Percentiles rank a stretch among this genome's conserved stretches.
Conservation (phyloP, 306 rosid species). For the Prunus persica region DNA sequence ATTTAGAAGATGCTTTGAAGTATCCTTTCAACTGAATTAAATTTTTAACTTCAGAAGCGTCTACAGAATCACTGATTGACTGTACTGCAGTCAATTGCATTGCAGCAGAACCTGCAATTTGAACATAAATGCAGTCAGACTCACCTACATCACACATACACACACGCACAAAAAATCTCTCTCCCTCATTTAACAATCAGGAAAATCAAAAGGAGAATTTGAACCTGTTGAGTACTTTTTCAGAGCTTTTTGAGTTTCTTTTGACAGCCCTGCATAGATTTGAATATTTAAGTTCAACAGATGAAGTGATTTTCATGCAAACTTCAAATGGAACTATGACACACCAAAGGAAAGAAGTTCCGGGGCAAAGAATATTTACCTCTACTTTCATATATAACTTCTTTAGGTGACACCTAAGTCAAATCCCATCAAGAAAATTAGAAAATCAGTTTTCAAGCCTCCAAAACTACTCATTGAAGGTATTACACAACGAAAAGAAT, state of each 20-base stretch:
- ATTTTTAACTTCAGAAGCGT: slow-evolving; percentile 57
- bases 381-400: slow-evolving; percentile 69
- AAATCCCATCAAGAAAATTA: slow-evolving; percentile 29
- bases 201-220: not conserved
- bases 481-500: slow-evolving; percentile 17
- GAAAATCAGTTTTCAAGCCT: slow-evolving; percentile 18
- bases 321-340: slow-evolving; percentile 12
- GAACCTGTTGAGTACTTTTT: slow-evolving; percentile 80
- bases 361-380: slow-evolving; percentile 43
- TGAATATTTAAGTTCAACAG: slow-evolving; percentile 15
- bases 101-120: slow-evolving; percentile 58
- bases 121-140: slow-evolving; percentile 23
- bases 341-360: slow-evolving; percentile 5
- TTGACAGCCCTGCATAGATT: slow-evolving; percentile 60
- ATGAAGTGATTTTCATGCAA: slow-evolving; percentile 17
- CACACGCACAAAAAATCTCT: not conserved
- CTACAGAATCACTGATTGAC: slow-evolving; percentile 41
- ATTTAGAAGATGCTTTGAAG: slow-evolving; percentile 65
- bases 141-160: not conserved
- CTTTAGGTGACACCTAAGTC: slow-evolving; percentile 91
- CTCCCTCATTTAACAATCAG: not conserved
- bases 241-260: slow-evolving; percentile 73
- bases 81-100: slow-evolving; percentile 64
- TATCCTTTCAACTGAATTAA: slow-evolving; percentile 62
- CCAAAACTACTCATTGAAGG: slow-evolving; percentile 14